A percentile compares a stretch with the other conserved stretches of the same genome.
phyloP scores from a whole-genome alignment of 2,329 filamentous ascomycete species.

The Alternaria atra region DNA sequence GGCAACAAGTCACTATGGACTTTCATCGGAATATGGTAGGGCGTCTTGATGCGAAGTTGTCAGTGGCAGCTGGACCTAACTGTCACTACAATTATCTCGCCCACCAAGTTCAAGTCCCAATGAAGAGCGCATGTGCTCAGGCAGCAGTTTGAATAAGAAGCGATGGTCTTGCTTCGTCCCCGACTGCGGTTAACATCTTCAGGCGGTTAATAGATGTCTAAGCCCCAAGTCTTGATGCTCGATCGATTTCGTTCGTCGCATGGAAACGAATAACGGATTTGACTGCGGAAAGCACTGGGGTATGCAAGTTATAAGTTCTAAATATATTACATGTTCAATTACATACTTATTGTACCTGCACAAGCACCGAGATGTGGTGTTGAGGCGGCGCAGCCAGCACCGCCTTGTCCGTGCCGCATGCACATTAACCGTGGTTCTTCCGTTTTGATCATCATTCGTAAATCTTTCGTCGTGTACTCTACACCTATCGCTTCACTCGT shows the following conservation, averaged over 20 bases:
- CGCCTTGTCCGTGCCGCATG: constrained; percentile 8
- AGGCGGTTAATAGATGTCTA: not conserved
- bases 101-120: too few species aligned
- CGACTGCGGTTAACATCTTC: not conserved
- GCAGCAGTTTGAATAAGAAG: too few species aligned
- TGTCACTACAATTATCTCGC: too few species aligned
- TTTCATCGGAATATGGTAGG: not conserved
- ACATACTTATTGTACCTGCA: not conserved
- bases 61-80: not conserved
- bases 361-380: not conserved
- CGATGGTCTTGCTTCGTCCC: too few species aligned
- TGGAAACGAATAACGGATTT: not conserved
- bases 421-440: not conserved
- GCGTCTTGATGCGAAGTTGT: not conserved
- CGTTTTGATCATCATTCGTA: constrained; percentile 11
- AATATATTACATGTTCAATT: not conserved
- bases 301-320: not conserved
- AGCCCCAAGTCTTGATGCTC: not conserved
- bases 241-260: not conserved
- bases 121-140: too few species aligned
- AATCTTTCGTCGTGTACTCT: not conserved
- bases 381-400: constrained; percentile 3
- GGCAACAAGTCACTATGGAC: not conserved
- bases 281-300: not conserved
- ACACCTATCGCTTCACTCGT: not conserved